These are phyloP conservation scores for Aureobasidium zeae DNA, from an alignment of 2,329 filamentous ascomycete species.

Conservation along the genomic window DNA sequence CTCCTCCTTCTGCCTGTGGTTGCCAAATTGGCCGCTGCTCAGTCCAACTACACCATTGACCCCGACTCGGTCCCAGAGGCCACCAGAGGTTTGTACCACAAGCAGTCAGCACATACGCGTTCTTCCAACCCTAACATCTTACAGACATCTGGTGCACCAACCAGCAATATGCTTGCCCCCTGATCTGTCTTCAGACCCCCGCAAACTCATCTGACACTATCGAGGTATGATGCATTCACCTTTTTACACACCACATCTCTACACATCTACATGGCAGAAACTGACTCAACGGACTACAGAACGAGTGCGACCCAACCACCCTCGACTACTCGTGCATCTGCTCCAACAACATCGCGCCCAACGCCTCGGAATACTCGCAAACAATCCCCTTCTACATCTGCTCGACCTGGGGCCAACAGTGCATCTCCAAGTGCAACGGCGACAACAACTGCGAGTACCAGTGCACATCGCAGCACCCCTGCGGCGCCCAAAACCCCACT, in stretches of 20 bases:
- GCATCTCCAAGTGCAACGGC: slow-evolving; percentile 47
- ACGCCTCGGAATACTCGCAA: slow-evolving; percentile 66
- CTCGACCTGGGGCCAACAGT: slow-evolving; percentile 61
- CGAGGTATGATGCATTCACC: slow-evolving; percentile 7
- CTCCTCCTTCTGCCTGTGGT: slow-evolving; percentile 43
- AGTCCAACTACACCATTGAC: slow-evolving; percentile 50
- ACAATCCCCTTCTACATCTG: slow-evolving; percentile 73
- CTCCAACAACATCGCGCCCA: slow-evolving; percentile 55
- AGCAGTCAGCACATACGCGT: too few relatives aligned
- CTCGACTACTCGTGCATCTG: slow-evolving; percentile 67
- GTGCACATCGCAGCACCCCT: slow-evolving; percentile 60
- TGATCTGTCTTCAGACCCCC: slow-evolving; percentile 59
- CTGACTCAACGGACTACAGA: slow-evolving; percentile 34
- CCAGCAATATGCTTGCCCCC: slow-evolving; percentile 56
- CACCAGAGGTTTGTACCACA: slow-evolving; percentile 41
- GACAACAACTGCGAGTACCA: slow-evolving; percentile 45
- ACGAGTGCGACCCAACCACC: slow-evolving; percentile 58
- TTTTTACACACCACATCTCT: too few relatives aligned
- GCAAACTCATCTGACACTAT: slow-evolving; percentile 37
- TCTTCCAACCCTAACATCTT: slow-evolving; percentile 23
- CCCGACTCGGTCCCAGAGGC: slow-evolving; percentile 49
- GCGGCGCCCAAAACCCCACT: slow-evolving; percentile 58
- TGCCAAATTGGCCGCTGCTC: slow-evolving; percentile 44
- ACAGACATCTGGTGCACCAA: slow-evolving; percentile 56
- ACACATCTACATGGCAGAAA: too few relatives aligned